Evolutionary conservation across 306 rosid species (phyloP), one percentile per base, ranked within the genome.

Genomic region (Corylus heterophylla): DNA sequence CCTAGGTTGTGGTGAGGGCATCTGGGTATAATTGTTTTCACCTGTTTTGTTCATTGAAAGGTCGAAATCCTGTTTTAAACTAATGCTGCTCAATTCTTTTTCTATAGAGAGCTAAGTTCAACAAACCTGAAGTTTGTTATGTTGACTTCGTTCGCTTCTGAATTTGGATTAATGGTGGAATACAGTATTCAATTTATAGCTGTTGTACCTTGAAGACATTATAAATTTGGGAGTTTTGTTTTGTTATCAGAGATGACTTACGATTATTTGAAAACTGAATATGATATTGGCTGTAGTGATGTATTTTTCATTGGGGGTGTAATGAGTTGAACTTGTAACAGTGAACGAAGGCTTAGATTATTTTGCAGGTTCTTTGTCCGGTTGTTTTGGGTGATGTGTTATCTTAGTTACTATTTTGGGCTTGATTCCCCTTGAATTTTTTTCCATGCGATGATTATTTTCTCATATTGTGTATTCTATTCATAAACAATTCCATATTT

Each of bases 321-420:
- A 68, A 68, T 51, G 73, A 76, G 52, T 73, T 44, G 42, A 69
- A 11, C 12, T 10, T 35, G 29, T 44, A 68, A 39, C 25, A 2
- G 16, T n/a, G 8, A 18, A 18, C 27, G 51, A 68, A 42, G 8
- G 25, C 9, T 68, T 3, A 18, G 16, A 68, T 39, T 13, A 16
- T 63, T 56, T 71, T 74, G n/a, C 44, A 37, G 39, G 77, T 49
- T 44, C 31, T 54, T 54, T 71, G 39, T 64, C 75, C 55, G 51
- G n/a, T 75, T 79, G 66, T 66, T 73, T 29, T 4, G 58, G 37
- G 31, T 63, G 31, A 35, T 63, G 31, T 18, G 47, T 37, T 71
- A 14, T 63, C 29, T 58, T 27, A 7, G 10, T 54, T 64, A 25
- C 52, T 58, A 39, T 47, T 47, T 77, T 56, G 59, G 49, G 50